phyloP scores from a whole-genome alignment of 2,329 filamentous ascomycete genomes.

The Apiospora hydei region DNA sequence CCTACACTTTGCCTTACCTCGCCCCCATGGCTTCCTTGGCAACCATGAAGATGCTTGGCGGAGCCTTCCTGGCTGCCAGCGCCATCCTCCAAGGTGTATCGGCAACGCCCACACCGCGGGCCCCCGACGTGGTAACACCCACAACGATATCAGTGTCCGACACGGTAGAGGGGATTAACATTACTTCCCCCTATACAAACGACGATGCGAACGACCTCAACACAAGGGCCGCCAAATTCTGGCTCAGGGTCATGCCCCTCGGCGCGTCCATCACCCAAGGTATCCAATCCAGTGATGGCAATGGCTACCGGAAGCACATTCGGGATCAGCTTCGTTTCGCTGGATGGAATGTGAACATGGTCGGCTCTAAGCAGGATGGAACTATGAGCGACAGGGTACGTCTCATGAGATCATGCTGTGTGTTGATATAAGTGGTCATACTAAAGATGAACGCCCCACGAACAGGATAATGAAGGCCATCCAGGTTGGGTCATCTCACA shows the following conservation, averaged over 20 bases:
- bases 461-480: constrained; percentile 25
- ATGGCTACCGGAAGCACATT: constrained; percentile 30
- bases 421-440: neutral
- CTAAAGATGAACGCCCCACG: neutral
- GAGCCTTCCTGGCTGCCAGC: constrained; percentile 20
- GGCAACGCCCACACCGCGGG: constrained; percentile 1
- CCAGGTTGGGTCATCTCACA: constrained; percentile 24
- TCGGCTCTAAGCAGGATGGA: constrained; percentile 26
- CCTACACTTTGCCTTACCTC: neutral
- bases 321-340: constrained; percentile 21
- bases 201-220: neutral
- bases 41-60: constrained; percentile 6
- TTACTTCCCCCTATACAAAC: neutral
- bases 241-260: constrained; percentile 28
- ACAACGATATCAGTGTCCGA: neutral
- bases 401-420: no score
- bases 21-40: neutral
- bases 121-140: constrained; percentile 17
- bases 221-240: constrained; percentile 18
- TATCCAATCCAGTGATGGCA: constrained; percentile 24
- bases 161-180: neutral
- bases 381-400: constrained; percentile 25
- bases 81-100: constrained; percentile 19
- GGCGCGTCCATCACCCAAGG: constrained; percentile 34
- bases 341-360: constrained; percentile 28